Base-by-base conservation (phyloP, 177 flowering plant species). In the Vitis hybrid region DNA sequence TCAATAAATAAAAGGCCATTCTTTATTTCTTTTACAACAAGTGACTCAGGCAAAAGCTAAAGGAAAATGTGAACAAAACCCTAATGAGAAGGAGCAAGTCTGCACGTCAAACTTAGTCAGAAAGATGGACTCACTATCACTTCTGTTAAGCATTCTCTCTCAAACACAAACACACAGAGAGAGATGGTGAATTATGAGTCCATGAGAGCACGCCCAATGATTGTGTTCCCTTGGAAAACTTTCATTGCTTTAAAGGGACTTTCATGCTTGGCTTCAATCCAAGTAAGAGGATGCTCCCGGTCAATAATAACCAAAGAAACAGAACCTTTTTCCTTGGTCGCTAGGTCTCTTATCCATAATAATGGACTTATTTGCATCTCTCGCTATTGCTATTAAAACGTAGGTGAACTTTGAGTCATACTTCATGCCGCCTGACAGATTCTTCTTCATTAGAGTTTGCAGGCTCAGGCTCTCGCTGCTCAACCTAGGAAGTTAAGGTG, bases 161-260 rank as follows among this genome's bases (percentile, higher is more conserved):
- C 73, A 58, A 68, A 10, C 52, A 57, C 4, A 5, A 15, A 31
- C 70, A 28, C 47, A 44, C 50, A 11, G 22, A 5, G 18, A 50
- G 64, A 55, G 73, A 61, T 71, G 63, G 64, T 61, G 70, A 24
- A 62, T 73, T 62, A 64, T 52, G 74, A 75, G 62, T 74, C 73
- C 64, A 73, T 65, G 67, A 69, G 68, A 74, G 76, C 85, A 83
- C 84, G 84, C 88, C 80, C 75, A 80, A 82, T 85, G 68, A 83
- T 82, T 64, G 15, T 81, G 84, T 79, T 38, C 80, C 28, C 44
- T 17, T 58, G n/a, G 50, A 49, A 58, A 59, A 22, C 33, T 55
- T 47, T 65, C 73, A 73, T 82, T 78, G 81, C 78, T 84, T 78
- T 50, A 64, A 76, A 72, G 79, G 75, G 67, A 68, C 64, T 69